Conservation (phyloP, 257 asterid genomes). For the Voacanga thouarsii region DNA sequence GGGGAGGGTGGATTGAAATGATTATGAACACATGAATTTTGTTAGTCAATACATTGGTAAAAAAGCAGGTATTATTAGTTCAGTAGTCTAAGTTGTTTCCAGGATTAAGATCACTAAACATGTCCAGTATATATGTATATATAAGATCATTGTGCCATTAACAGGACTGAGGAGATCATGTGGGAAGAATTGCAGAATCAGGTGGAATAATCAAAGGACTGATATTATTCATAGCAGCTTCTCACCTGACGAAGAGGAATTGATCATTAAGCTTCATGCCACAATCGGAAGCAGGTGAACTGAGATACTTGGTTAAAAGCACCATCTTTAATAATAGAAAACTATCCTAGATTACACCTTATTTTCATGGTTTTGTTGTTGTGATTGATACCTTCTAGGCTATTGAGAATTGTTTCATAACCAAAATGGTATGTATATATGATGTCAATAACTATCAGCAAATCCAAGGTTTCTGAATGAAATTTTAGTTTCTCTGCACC, state of each 20-base stretch:
- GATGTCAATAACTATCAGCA: too few species aligned
- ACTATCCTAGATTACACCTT: background rate
- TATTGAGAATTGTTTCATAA: too few species aligned
- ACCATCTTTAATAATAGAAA: too few species aligned
- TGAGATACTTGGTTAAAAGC: background rate
- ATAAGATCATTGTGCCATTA: background rate
- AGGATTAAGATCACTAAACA: background rate
- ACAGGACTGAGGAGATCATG: constrained; percentile 48
- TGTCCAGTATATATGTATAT: background rate
- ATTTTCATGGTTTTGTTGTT: background rate
- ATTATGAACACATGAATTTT: too few species aligned
- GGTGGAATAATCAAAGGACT: constrained; percentile 34
- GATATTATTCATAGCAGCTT: constrained; percentile 52
- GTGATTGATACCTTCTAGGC: background rate
- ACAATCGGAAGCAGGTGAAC: constrained; percentile 82
- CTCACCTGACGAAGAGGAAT: constrained; percentile 78
- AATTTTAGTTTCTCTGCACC: too few species aligned
- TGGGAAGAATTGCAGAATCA: constrained; percentile 52
- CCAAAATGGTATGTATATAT: too few species aligned
- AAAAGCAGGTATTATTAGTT: background rate
- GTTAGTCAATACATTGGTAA: background rate
- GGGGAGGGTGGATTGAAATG: background rate
- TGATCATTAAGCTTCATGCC: constrained; percentile 81
- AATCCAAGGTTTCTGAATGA: too few species aligned
- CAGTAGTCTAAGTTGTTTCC: background rate